Base-by-base conservation (phyloP, 352 stramenopile species). In the Phytophthora pluvialis region DNA sequence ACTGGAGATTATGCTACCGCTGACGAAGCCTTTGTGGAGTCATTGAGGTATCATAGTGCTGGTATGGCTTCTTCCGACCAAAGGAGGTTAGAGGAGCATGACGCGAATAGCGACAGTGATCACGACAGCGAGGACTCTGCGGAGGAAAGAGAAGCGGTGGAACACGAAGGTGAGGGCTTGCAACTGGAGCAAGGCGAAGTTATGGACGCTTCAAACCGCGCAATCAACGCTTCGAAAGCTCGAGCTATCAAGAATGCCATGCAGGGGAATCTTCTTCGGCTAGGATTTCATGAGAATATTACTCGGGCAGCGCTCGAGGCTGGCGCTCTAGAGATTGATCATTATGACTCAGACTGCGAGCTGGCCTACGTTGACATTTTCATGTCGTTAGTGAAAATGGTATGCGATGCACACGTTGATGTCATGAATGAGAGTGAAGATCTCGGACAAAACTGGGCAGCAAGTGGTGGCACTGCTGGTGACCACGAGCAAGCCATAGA, bases 291-390 rank as follows among this genome's bases (percentile, higher is more conserved):
- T 4, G 68, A 89, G 16, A 58, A 66, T 12, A 40, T 89, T 28
- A 65, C 79, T 0, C 72, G 57, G 12, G 57, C 72, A 12, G 82
- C 81, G 43, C 70, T 93, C 0, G 82, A 93, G 33, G 77, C 81
- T 15, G 82, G 82, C 6, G 68, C 85, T 29, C 65, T 77, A 5
- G 81, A 93, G 45, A 87, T 91, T 38, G 70, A 84, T 26, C 75
- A 93, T 35, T 90, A 87, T 28, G 82, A 90, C 38, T 77, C 68
- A 0, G 80, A 93, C 50, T 90, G 80, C 45, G 84, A 93, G 49
- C 64, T 93, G 28, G 84, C 82, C 9, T 91, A 93, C 56, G 79
- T 88, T n/a, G 85, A 93, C 54, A 90, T 93, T 40, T 93, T 93
- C 59, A 78, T 91, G 55, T 84, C 73, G 3, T 60, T 93, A 12